phyloP scores from a whole-genome alignment of 345 rosid genomes.

The Eucalyptus sp. region DNA sequence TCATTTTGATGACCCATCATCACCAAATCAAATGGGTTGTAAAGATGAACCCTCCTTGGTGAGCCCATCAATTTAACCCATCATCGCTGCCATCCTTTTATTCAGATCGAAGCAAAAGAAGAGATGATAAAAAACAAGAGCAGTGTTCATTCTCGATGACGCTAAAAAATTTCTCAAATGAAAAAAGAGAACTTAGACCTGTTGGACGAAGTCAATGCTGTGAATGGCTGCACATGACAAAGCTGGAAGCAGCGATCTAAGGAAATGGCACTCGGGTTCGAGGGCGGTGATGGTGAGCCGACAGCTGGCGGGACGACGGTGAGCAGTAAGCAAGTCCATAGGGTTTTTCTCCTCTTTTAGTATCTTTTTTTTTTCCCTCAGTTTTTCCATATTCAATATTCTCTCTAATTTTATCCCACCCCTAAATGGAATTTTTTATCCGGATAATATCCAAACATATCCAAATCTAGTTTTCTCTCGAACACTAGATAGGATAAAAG shows the following conservation, averaged over 20 bases:
- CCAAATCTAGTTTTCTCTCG: background rate
- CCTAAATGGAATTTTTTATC: too few relatives aligned
- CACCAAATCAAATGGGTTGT: conserved; percentile 5
- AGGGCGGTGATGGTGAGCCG: background rate
- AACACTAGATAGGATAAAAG: background rate
- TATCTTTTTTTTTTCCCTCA: background rate
- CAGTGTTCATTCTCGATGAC: conserved; percentile 15
- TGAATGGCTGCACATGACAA: background rate
- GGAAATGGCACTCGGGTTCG: background rate
- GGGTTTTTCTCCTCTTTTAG: background rate
- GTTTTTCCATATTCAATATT: too few relatives aligned
- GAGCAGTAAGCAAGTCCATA: background rate
- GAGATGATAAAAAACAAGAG: conserved; percentile 3
- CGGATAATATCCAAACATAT: background rate
- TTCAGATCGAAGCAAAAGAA: conserved; percentile 31
- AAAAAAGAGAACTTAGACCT: background rate
- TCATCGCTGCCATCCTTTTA: conserved; percentile 2
- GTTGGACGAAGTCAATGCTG: conserved; percentile 1
- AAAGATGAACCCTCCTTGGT: conserved; percentile 1
- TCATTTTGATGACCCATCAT: conserved; percentile 14
- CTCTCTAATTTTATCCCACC: background rate
- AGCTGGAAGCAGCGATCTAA: background rate
- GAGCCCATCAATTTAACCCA: conserved; percentile 19
- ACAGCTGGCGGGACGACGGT: background rate
- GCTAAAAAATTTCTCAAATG: conserved; percentile 8